Conservation (phyloP, 371 early-diverging fungal species). For the Mortierella sp. region DNA sequence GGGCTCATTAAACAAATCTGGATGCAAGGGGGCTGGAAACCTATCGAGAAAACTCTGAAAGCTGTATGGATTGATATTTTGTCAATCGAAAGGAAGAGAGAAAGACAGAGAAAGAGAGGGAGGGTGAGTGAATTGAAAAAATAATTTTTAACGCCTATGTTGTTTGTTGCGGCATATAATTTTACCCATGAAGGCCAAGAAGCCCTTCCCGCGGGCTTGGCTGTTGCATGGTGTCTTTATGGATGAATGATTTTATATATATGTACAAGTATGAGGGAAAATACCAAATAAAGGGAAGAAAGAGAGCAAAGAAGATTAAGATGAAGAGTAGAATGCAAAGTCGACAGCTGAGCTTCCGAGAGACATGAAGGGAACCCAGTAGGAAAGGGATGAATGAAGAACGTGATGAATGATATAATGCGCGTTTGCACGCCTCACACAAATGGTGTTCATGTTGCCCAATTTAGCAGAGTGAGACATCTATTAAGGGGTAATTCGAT, state of each 20-base stretch:
- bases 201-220: constrained; percentile 36
- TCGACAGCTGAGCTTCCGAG: constrained; percentile 11
- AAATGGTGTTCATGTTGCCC: neutral
- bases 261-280: neutral
- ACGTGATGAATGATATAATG: constrained; percentile 1
- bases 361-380: constrained; percentile 16
- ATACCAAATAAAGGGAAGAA: neutral
- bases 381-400: neutral
- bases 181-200: constrained; percentile 50
- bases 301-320: neutral
- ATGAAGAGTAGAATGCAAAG: neutral
- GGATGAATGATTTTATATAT: neutral
- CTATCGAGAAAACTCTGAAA: constrained; percentile 56
- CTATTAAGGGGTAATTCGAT: neutral
- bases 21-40: constrained; percentile 50
- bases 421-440: neutral
- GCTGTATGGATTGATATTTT: constrained; percentile 5
- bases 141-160: neutral
- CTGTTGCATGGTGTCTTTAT: constrained; percentile 10
- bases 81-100: neutral
- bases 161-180: neutral
- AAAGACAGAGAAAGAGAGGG: no score
- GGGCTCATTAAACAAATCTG: constrained; percentile 53
- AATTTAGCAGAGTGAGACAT: neutral
- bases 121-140: neutral